phyloP scores from a whole-genome alignment of 2,329 filamentous ascomycete genomes.

The Penicillium occitanis region DNA sequence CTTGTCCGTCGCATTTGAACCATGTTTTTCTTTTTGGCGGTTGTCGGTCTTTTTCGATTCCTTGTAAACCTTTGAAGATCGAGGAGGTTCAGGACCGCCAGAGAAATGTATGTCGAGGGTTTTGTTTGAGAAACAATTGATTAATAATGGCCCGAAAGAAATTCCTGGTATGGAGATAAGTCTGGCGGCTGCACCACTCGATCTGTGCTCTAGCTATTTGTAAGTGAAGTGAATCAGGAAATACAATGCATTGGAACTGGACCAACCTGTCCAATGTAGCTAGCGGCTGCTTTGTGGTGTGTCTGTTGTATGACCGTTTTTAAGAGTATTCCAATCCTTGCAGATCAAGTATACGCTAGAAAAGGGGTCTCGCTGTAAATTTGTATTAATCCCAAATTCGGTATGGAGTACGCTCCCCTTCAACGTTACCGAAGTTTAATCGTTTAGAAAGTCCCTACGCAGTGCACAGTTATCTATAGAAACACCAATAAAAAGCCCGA shows the following conservation, averaged over 20 bases:
- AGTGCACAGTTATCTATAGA: not conserved
- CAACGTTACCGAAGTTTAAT: not conserved
- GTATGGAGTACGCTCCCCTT: constrained; percentile 2
- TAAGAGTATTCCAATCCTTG: not conserved
- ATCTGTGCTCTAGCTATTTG: not conserved
- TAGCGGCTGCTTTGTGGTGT: not conserved
- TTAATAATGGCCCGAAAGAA: not conserved
- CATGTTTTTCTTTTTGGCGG: not conserved
- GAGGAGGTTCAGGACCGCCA: not conserved
- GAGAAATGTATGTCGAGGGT: not conserved
- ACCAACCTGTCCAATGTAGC: not conserved
- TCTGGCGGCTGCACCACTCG: not conserved
- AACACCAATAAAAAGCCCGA: not conserved
- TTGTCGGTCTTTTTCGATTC: not conserved
- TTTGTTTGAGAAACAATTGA: not conserved
- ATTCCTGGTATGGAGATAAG: not conserved
- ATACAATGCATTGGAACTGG: not conserved
- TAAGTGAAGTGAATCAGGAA: not conserved
- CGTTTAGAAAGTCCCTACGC: not conserved
- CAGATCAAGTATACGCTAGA: not conserved
- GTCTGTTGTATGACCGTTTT: not conserved
- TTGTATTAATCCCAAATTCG: not conserved
- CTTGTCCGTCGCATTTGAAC: not conserved
- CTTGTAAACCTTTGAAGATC: not conserved
- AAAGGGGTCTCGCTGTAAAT: not conserved